A percentile compares a stretch with the other conserved stretches of the same genome.
Evolutionary conservation across 2,329 filamentous ascomycete species (phyloP).

Genomic region (Sphaceloma murrayae): DNA sequence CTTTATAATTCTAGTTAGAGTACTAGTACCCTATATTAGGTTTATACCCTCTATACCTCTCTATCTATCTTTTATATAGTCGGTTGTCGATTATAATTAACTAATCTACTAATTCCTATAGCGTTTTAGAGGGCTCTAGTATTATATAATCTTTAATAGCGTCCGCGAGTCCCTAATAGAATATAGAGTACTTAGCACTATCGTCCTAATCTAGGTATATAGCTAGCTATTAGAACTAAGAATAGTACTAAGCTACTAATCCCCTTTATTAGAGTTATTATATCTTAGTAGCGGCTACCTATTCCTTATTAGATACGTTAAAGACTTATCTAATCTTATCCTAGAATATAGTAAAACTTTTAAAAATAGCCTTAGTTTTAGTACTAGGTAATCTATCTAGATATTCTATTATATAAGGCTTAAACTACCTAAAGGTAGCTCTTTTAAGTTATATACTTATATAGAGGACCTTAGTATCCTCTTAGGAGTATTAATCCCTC

Average conservation of each 20-base stretch:
- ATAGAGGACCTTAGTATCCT: not conserved
- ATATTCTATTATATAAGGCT: not conserved
- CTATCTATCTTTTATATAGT: not conserved
- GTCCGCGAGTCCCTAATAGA: not conserved
- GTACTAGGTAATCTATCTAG: not conserved
- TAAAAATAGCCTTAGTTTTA: not conserved
- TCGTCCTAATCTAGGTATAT: constrained; percentile 1
- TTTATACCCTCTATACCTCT: not conserved
- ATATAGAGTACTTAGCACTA: not conserved
- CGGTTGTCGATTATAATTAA: not conserved
- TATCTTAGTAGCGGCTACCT: not conserved
- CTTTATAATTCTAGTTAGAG: not conserved
- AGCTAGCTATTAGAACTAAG: no score
- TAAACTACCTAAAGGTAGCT: not conserved
- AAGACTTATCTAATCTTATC: constrained; percentile 1
- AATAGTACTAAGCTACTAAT: no score
- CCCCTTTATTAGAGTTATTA: not conserved
- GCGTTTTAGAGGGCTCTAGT: not conserved
- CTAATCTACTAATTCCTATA: not conserved
- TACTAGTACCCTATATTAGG: not conserved
- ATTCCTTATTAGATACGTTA: not conserved
- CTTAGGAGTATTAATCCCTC: not conserved
- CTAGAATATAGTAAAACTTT: not conserved
- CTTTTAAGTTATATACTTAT: not conserved
- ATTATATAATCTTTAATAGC: not conserved